Evolutionary conservation across 2,329 filamentous ascomycete species (phyloP).

Genomic region (Neurospora sp.): DNA sequence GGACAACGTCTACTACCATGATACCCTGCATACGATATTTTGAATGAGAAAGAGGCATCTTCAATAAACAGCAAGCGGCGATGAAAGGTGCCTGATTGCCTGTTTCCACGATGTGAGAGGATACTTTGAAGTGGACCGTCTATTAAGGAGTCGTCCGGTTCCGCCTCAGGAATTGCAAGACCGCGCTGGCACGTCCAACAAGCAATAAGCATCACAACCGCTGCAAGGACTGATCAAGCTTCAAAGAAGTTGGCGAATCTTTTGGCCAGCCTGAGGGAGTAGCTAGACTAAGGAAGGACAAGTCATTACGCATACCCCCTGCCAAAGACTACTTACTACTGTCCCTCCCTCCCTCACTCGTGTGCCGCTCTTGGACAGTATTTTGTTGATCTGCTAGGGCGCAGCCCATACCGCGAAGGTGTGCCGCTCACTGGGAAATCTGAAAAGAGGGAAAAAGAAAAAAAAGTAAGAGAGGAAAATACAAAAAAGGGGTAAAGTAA

Average conservation of each 20-base stretch:
- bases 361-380: neutral
- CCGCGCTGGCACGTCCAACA: neutral
- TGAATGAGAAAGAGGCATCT: neutral
- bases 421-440: neutral
- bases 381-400: neutral
- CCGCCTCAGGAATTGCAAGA: neutral
- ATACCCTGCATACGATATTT: neutral
- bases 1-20: neutral
- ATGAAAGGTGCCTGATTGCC: neutral
- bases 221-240: neutral
- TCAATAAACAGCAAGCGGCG: neutral
- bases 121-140: neutral
- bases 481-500: neutral
- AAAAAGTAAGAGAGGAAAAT: neutral
- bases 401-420: neutral
- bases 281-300: neutral
- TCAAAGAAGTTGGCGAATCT: neutral
- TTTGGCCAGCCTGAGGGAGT: neutral
- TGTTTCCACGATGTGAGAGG: neutral
- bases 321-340: neutral
- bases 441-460: neutral
- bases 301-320: neutral
- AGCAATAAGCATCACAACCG: neutral
- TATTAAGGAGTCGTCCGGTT: neutral
- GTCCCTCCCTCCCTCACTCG: neutral